phyloP scores from a whole-genome alignment of 257 asterid genomes.

The Thymus mandschuricus region DNA sequence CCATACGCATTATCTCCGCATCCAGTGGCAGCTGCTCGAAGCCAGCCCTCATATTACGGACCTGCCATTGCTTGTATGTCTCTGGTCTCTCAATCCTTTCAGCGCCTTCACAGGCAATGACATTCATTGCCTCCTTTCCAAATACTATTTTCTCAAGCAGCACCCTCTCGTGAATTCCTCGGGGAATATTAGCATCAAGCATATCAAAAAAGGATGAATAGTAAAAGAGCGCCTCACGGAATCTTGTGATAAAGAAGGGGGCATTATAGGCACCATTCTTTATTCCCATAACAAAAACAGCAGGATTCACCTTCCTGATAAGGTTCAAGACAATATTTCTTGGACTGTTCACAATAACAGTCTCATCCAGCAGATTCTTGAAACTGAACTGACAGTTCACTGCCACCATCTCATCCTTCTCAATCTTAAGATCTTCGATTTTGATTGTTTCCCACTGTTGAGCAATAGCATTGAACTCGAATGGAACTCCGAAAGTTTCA shows the following conservation, averaged over 20 bases:
- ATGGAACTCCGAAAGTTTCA: conserved; percentile 45
- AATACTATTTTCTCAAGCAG: conserved; percentile 45
- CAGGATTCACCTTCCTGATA: conserved; percentile 44
- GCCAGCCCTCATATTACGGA: conserved; percentile 51
- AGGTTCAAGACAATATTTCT: conserved; percentile 49
- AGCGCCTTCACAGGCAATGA: conserved; percentile 53
- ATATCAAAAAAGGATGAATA: conserved; percentile 58
- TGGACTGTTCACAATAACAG: conserved; percentile 52
- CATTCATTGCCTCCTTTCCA: conserved; percentile 59
- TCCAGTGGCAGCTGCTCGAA: conserved; percentile 52
- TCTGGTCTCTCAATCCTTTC: conserved; percentile 58
- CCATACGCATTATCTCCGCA: conserved; percentile 35
- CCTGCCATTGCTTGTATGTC: conserved; percentile 66
- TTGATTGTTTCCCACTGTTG: conserved; percentile 57
- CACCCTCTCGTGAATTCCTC: conserved; percentile 50
- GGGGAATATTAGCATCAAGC: conserved; percentile 55
- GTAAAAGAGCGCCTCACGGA: conserved; percentile 59
- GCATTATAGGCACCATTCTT: conserved; percentile 54
- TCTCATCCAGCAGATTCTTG: conserved; percentile 49
- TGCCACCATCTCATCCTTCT: conserved; percentile 44
- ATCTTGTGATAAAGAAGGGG: conserved; percentile 57
- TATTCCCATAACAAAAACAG: conserved; percentile 46
- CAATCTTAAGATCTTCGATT: conserved; percentile 47
- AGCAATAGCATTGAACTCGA: conserved; percentile 52
- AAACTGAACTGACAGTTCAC: conserved; percentile 46